A percentile compares a stretch with the other conserved stretches of the same genome.
phyloP scores from a whole-genome alignment of 164 flowering plant genomes.

The Magnolia officinalis region DNA sequence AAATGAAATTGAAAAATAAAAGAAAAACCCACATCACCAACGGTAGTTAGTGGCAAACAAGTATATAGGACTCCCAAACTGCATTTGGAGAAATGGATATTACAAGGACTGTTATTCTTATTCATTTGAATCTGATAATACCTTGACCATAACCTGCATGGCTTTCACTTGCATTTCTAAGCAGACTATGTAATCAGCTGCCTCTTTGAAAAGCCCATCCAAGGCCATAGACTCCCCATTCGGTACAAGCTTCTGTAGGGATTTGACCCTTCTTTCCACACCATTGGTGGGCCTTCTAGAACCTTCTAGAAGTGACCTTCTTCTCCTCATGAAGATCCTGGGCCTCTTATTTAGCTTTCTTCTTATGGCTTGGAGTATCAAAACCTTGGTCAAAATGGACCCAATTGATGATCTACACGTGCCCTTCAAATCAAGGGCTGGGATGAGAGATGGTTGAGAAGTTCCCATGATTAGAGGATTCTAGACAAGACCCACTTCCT shows the following conservation, averaged over 20 bases:
- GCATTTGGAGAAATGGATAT: not conserved
- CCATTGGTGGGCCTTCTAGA: constrained; percentile 25
- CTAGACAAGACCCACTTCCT: constrained; percentile 16
- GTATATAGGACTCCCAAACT: not conserved
- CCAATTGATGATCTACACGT: constrained; percentile 8
- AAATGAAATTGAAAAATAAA: no score
- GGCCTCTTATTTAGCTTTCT: constrained; percentile 8
- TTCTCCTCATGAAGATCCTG: not conserved
- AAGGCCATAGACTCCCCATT: constrained; percentile 36
- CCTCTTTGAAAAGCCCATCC: constrained; percentile 65
- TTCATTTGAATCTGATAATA: constrained; percentile 17
- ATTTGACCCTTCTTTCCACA: constrained; percentile 41
- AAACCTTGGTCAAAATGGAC: constrained; percentile 16
- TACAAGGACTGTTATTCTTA: not conserved
- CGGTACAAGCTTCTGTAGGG: constrained; percentile 69
- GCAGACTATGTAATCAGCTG: constrained; percentile 68
- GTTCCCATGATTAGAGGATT: constrained; percentile 28
- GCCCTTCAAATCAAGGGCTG: constrained; percentile 20
- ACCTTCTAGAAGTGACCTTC: constrained; percentile 16
- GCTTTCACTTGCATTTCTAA: constrained; percentile 57
- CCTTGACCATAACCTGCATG: constrained; percentile 59
- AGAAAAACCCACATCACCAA: not conserved
- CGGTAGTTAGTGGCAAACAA: not conserved
- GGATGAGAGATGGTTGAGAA: constrained; percentile 11
- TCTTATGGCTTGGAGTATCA: constrained; percentile 15